A percentile compares a stretch with the other conserved stretches of the same genome.
Conservation (phyloP, 1,284 basidiomycete species). For the Ceratobasidium sp. region DNA sequence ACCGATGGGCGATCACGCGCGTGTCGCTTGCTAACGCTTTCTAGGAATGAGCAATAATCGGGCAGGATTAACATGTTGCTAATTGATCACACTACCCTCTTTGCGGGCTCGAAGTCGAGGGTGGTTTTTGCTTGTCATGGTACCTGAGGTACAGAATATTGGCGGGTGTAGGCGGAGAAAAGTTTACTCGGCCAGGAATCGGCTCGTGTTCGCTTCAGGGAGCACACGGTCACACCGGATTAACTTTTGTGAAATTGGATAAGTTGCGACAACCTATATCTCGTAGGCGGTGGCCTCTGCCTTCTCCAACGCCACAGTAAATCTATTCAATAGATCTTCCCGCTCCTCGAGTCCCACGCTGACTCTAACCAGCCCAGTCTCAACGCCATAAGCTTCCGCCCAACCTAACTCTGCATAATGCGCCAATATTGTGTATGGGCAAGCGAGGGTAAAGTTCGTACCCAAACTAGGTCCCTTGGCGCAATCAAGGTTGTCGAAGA, state of each 20-base stretch:
- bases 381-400: constrained; percentile 87
- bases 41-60: background rate
- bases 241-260: no score
- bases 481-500: constrained; percentile 85
- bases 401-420: constrained; percentile 92
- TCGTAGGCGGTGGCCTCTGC: constrained; percentile 60
- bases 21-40: background rate
- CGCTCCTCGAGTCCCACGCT: constrained; percentile 88
- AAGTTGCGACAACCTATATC: background rate
- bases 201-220: no score
- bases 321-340: constrained; percentile 64
- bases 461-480: constrained; percentile 93
- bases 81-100: background rate
- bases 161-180: background rate
- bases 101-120: background rate
- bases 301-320: constrained; percentile 69
- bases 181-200: no score
- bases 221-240: no score
- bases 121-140: background rate
- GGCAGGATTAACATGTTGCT: no score
- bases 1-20: background rate
- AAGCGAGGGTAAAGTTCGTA: constrained; percentile 94
- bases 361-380: constrained; percentile 81
- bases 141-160: background rate
- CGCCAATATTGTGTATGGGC: constrained; percentile 91